Percentiles rank a stretch among this genome's conserved stretches.
These are phyloP conservation scores for Microdochium bolleyi DNA, from an alignment of 2,329 filamentous ascomycete species.

Conservation along the genomic window DNA sequence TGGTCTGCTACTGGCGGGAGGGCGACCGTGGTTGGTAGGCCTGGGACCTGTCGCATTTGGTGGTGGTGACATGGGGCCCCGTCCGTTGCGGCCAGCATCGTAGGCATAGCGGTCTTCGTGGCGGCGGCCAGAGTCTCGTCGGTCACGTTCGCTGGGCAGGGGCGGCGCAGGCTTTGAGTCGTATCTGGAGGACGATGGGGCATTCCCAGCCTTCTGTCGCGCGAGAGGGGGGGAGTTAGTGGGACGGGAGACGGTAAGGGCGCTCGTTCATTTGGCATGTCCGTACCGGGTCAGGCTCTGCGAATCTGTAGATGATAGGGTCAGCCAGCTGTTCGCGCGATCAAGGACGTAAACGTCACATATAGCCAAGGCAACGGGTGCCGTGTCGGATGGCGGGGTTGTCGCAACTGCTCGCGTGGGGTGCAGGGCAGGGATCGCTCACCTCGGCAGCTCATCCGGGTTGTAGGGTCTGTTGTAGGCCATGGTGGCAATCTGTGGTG, in stretches of 20 bases:
- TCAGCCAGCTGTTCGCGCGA: neutral
- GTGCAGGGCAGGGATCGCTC: conserved; percentile 28
- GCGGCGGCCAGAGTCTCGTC: neutral
- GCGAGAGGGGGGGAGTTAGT: conserved; percentile 1
- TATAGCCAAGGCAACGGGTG: neutral
- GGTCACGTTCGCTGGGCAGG: conserved; percentile 16
- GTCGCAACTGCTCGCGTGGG: neutral
- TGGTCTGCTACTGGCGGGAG: conserved; percentile 50
- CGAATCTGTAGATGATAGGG: conserved; percentile 29
- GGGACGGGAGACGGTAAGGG: neutral
- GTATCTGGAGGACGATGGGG: conserved; percentile 30
- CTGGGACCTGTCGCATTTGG: conserved; percentile 34
- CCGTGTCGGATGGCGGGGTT: neutral
- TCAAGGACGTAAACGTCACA: neutral
- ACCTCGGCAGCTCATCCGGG: conserved; percentile 90
- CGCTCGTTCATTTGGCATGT: neutral
- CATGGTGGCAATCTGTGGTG: conserved; percentile 44
- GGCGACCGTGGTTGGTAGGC: conserved; percentile 37
- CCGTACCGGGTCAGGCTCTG: conserved; percentile 39
- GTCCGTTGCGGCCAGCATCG: neutral
- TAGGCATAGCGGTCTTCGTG: neutral
- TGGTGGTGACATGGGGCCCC: conserved; percentile 37
- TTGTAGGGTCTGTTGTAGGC: conserved; percentile 93
- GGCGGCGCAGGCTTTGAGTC: conserved; percentile 39
- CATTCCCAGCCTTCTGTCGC: conserved; percentile 24